Evolutionary conservation across 1,284 basidiomycete species (phyloP), one percentile per base, ranked within the genome.

Genomic region (Anthracocystis walkeri): DNA sequence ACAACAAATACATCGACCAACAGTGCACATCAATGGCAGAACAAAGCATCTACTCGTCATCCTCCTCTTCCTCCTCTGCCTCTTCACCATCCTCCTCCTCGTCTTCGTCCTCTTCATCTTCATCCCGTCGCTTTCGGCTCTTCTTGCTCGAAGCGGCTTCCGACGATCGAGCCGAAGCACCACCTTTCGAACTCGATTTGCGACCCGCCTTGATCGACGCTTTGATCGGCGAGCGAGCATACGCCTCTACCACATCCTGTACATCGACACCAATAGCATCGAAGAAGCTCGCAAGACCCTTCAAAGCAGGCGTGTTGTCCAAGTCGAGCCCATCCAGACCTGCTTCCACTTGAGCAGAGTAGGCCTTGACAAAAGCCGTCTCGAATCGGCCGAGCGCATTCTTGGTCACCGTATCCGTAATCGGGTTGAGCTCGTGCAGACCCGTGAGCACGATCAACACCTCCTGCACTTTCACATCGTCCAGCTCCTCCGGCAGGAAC

Each of bases 341-440:
- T 7, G 64, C 60, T 31, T 71, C 60, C 25, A 67, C 49, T 48
- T 68, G 68, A 6, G 63, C 58, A n/a, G 79, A 33, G 51, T 81
- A 84, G 1, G 67, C 58, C 56, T 80, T 81, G 41, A 57, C 55
- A 10, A 81, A 58, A 12, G 87, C 82, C 5, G 86, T 87, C 60
- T 91, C 90, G 85, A 94, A 93, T 48, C 90, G 89, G 27, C 86
- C 86, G 56, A 96, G 87, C 0, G 92, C 89, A 78, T 92, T 94
- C 65, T 90, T 89, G 12, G 91, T 89, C 0, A 89, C 86, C 0
- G 90, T 87, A 70, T 95, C 93, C 18, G 83, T 79, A 35, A 78
- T 42, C 38, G 69, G 58, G 31, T 76, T 78, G 50, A 79, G 69
- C 65, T 61, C 58, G 40, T 67, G 75, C 29, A 79, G 58, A n/a